Base-by-base conservation (phyloP, 768 basidiomycete species). In the Russula sp. region DNA sequence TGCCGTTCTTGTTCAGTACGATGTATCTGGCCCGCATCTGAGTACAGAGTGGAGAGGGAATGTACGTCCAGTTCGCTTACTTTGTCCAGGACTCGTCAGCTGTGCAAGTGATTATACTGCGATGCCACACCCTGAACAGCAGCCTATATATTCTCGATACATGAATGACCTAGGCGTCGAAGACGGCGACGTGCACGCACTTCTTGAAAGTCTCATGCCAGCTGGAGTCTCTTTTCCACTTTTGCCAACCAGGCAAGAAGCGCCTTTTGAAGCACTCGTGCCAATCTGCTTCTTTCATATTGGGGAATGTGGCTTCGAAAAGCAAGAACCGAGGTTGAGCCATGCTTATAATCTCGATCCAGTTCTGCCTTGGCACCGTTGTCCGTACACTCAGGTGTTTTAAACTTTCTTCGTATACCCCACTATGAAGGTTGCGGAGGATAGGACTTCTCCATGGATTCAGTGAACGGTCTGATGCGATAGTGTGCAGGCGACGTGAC, bases 41-140 rank as follows among this genome's bases (percentile, higher is more conserved):
- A 56, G 14, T 41, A 63, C 18, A 54, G 14, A 20, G 35, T 32
- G 11, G 13, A 35, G 6, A 32, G 13, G 29, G 56, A 18, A 49
- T n/a, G 42, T 47, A 68, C 42, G 58, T 38, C 32, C 55, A 76
- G 67, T 9, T 25, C 39, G 5, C 52, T 52, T 70, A 90, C 86
- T 83, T 89, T 52, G 89, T 91, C 89, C 90, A 93, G 22, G 88
- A 76, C 73, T 93, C 91, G 67, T 90, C 87, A 7, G 82, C 72
- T 22, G 89, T 90, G 69, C 90, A 92, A n/a, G 79, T 77, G 3
- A 83, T 83, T 42, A 75, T 77, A 68, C 78, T 80, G 58, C 88
- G 82, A 70, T 92, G 90, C 81, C 82, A 86, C 42, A 87, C 76
- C 36, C 86, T 78, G 69, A 81, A 77, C 56, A 91, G 72, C 39